Conservation (phyloP, 768 basidiomycete species). For the Tricholoma furcatifolium region DNA sequence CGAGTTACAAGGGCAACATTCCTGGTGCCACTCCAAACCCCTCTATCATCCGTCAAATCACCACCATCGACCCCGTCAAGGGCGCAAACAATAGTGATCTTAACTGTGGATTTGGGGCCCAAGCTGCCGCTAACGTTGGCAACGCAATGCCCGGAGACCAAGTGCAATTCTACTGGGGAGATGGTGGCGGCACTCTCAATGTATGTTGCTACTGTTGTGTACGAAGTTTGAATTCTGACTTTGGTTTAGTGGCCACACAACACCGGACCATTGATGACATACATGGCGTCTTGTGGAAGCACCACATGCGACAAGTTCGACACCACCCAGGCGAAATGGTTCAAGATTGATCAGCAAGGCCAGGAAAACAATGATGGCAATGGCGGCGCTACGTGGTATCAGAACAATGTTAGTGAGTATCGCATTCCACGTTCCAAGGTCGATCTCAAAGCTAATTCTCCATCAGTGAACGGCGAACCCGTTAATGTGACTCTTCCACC, state of each 20-base stretch:
- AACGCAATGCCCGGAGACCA: conserved; percentile 33
- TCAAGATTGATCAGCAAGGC: conserved; percentile 66
- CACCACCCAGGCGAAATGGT: conserved; percentile 60
- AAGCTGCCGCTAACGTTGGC: conserved; percentile 47
- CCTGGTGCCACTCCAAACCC: conserved; percentile 23
- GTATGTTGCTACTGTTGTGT: conserved; percentile 22
- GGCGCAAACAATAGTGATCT: conserved; percentile 55
- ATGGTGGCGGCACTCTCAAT: conserved; percentile 7
- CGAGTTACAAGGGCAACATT: conserved; percentile 34
- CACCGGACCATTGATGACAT: conserved; percentile 71
- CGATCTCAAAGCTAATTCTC: neutral
- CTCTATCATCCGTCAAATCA: conserved; percentile 42
- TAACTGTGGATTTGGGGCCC: conserved; percentile 60
- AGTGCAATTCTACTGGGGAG: conserved; percentile 5
- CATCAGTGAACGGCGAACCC: conserved; percentile 37
- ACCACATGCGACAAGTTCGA: conserved; percentile 61
- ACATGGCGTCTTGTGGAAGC: conserved; percentile 64
- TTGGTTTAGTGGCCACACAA: conserved; percentile 46
- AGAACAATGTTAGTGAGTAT: conserved; percentile 50
- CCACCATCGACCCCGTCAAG: conserved; percentile 40
- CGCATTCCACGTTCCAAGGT: neutral
- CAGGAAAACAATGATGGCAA: conserved; percentile 24
- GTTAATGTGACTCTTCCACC: conserved; percentile 44
- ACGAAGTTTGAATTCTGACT: neutral
- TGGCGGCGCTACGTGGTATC: conserved; percentile 43